A percentile compares a stretch with the other conserved stretches of the same genome.
phyloP scores from a whole-genome alignment of 164 flowering plant species.

The Liriodendron chinense region DNA sequence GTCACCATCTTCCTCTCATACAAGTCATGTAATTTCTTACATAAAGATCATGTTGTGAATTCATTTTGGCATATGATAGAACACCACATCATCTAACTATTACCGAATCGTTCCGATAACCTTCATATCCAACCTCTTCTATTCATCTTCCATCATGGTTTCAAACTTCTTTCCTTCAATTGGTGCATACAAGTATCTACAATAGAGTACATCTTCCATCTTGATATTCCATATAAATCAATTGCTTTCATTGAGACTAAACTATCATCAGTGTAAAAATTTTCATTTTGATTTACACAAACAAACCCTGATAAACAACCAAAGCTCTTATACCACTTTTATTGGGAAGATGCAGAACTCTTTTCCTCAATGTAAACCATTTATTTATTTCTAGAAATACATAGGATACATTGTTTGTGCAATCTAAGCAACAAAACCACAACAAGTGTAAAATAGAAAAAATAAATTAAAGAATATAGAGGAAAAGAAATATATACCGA shows the following conservation, averaged over 20 bases:
- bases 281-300: neutral
- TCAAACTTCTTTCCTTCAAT: neutral
- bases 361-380: neutral
- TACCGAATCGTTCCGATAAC: neutral
- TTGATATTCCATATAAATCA: neutral
- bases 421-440: neutral
- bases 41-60: neutral
- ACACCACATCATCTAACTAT: neutral
- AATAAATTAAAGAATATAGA: neutral
- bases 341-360: neutral
- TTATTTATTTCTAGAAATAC: neutral
- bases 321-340: neutral
- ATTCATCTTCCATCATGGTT: neutral
- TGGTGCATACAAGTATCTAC: neutral
- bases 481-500: neutral
- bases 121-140: neutral
- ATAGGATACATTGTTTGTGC: neutral
- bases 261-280: too few relatives aligned
- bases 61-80: neutral
- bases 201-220: neutral
- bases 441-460: neutral
- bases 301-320: neutral
- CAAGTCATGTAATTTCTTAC: neutral
- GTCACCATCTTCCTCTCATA: neutral
- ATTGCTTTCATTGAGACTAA: too few relatives aligned